phyloP scores from a whole-genome alignment of 305 asterid species.

The Fraxinus velutina region DNA sequence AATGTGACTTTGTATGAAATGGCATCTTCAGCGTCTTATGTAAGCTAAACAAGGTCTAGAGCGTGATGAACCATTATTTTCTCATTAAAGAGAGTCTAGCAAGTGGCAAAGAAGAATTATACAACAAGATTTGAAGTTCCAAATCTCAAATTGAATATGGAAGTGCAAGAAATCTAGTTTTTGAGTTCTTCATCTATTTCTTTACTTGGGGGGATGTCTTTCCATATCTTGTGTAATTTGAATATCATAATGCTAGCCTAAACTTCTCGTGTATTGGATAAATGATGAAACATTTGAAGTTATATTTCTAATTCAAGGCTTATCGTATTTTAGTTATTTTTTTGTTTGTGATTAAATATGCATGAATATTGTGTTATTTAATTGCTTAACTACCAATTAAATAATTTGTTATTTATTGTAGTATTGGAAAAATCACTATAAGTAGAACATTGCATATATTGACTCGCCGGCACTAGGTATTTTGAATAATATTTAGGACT shows the following conservation, averaged over 20 bases:
- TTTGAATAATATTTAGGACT: too few species aligned
- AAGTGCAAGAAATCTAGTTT: background rate
- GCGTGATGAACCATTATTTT: background rate
- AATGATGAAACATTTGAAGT: too few species aligned
- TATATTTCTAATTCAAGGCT: too few species aligned
- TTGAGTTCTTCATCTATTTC: background rate
- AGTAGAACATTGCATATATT: too few species aligned
- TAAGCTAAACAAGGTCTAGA: background rate
- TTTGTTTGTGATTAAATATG: background rate
- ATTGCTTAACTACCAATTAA: background rate
- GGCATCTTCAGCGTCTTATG: too few species aligned
- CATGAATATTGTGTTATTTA: background rate
- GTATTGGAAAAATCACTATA: background rate
- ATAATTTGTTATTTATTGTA: too few species aligned
- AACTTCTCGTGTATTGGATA: too few species aligned
- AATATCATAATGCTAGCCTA: too few species aligned
- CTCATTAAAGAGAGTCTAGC: background rate
- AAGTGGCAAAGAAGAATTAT: background rate
- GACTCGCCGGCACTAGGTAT: too few species aligned
- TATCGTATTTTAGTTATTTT: background rate
- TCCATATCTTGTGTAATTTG: too few species aligned
- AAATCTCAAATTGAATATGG: background rate
- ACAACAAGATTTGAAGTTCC: background rate
- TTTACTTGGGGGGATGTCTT: background rate
- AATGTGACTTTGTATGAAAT: background rate